Conservation (phyloP, 129 eudicot species). For the Saussurea involucrata region DNA sequence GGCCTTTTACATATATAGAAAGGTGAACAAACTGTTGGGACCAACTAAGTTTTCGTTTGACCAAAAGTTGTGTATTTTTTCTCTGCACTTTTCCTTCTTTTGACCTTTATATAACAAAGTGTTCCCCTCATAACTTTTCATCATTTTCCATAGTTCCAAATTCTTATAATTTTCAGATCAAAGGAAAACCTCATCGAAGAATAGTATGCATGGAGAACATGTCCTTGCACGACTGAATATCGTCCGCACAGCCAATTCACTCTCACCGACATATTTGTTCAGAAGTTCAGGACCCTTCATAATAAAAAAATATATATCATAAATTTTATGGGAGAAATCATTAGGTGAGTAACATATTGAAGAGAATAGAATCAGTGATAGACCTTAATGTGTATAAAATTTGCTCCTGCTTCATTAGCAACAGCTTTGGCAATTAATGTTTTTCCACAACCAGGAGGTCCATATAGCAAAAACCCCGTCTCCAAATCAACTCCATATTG, state of each 20-base stretch:
- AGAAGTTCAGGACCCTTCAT: constrained; percentile 90
- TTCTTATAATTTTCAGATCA: background rate
- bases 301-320: background rate
- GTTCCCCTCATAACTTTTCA: too few relatives aligned
- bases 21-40: too few relatives aligned
- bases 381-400: constrained; percentile 91
- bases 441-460: constrained; percentile 99
- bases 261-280: constrained; percentile 91
- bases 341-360: background rate
- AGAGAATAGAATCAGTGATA: background rate
- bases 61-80: too few relatives aligned
- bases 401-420: constrained; percentile 97
- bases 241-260: constrained; percentile 82
- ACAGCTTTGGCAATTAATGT: constrained; percentile 94
- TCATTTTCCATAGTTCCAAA: background rate
- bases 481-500: constrained; percentile 60
- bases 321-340: background rate
- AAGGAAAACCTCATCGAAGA: constrained; percentile 83
- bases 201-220: constrained; percentile 88
- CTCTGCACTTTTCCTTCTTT: too few relatives aligned
- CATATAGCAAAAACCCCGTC: constrained; percentile 84
- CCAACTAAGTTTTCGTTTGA: too few relatives aligned
- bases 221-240: constrained; percentile 94
- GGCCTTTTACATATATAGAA: too few relatives aligned
- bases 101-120: too few relatives aligned